These are phyloP conservation scores for Termitomyces sp. DNA, from an alignment of 768 basidiomycete genomes.

Conservation along the genomic window DNA sequence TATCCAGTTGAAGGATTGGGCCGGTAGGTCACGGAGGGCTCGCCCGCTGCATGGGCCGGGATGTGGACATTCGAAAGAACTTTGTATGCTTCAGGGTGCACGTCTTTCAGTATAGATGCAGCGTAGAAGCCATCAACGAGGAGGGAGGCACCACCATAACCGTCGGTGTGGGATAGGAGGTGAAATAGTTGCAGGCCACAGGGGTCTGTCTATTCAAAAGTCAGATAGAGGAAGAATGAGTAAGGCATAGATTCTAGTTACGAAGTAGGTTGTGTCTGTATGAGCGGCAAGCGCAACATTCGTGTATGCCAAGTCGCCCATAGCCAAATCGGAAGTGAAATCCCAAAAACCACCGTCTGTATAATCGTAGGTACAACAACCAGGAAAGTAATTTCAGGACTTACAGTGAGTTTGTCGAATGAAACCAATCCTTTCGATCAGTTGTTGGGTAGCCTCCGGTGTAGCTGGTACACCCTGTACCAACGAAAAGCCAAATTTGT, in stretches of 20 bases:
- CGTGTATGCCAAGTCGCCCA: conserved; percentile 93
- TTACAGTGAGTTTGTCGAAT: conserved; percentile 76
- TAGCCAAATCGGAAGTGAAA: conserved; percentile 86
- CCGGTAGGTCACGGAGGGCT: conserved; percentile 47
- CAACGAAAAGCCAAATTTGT: conserved; percentile 86
- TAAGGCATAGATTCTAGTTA: conserved; percentile 24
- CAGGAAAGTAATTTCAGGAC: conserved; percentile 1
- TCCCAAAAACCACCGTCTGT: conserved; percentile 96
- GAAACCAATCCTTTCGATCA: conserved; percentile 73
- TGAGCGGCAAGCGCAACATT: conserved; percentile 84
- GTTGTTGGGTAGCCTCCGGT: conserved; percentile 77
- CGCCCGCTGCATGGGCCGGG: conserved; percentile 88
- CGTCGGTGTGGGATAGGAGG: conserved; percentile 76
- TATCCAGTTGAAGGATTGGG: conserved; percentile 55
- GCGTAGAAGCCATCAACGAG: conserved; percentile 95
- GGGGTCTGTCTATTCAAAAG: conserved; percentile 69
- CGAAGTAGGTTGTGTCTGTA: conserved; percentile 63
- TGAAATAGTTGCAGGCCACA: conserved; percentile 97
- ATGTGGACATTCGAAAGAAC: conserved; percentile 64
- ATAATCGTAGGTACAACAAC: background rate
- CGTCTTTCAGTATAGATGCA: conserved; percentile 69
- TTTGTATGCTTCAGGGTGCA: conserved; percentile 65
- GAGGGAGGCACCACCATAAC: conserved; percentile 82
- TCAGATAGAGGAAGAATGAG: background rate
- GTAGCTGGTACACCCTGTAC: conserved; percentile 75